A percentile compares a stretch with the other conserved stretches of the same genome.
phyloP scores from a whole-genome alignment of 371 early-diverging fungal species.

The Mucor velutinosus region DNA sequence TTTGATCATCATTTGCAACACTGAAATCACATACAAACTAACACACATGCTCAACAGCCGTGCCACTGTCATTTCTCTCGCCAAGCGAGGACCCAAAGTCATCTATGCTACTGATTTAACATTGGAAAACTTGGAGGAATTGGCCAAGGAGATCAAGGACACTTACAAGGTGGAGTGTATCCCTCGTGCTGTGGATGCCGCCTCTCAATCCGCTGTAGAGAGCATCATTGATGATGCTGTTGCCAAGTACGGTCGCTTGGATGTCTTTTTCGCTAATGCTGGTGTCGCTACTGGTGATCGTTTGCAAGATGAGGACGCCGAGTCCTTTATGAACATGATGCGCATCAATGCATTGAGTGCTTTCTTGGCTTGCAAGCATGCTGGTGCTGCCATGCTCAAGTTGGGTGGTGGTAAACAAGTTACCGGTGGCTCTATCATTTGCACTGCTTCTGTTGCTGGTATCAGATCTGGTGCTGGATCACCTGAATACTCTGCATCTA shows the following conservation, averaged over 20 bases:
- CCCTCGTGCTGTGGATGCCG: conserved; percentile 51
- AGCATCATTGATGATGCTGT: conserved; percentile 45
- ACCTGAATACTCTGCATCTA: conserved; percentile 50
- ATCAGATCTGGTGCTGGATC: conserved; percentile 53
- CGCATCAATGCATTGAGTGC: conserved; percentile 42
- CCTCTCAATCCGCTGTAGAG: conserved; percentile 38
- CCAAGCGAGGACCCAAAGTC: conserved; percentile 50
- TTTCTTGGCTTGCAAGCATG: conserved; percentile 48
- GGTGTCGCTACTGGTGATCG: conserved; percentile 35
- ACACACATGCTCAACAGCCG: conserved; percentile 21
- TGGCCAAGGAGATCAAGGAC: conserved; percentile 41
- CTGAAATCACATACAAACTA: background rate
- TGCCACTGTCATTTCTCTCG: conserved; percentile 46
- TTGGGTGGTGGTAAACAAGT: conserved; percentile 30
- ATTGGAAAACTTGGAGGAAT: conserved; percentile 34
- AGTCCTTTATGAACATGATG: conserved; percentile 39
- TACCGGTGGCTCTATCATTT: conserved; percentile 45
- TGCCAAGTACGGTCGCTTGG: conserved; percentile 45
- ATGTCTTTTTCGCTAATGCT: conserved; percentile 61
- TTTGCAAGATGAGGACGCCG: conserved; percentile 24
- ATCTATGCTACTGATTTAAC: conserved; percentile 53
- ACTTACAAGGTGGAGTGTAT: conserved; percentile 42
- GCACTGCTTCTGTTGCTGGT: conserved; percentile 55
- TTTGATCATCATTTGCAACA: background rate
- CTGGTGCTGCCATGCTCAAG: conserved; percentile 38